A percentile compares a stretch with the other conserved stretches of the same genome.
These are phyloP conservation scores for Bothriochloa decipiens DNA, from an alignment of 176 grass and related monocot genomes.

Conservation along the genomic window DNA sequence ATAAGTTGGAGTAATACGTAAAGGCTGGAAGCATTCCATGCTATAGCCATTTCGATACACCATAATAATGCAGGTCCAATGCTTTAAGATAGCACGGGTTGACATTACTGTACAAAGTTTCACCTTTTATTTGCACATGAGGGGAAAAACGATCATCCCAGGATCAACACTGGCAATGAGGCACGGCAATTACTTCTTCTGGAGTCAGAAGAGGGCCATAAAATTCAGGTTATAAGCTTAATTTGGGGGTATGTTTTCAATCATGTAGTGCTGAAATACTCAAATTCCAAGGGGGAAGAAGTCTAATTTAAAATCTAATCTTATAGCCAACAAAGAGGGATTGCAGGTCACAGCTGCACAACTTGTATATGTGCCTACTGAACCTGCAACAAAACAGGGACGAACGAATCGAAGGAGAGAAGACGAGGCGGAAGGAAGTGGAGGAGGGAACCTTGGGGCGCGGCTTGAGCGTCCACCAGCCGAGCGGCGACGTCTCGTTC, in stretches of 20 bases:
- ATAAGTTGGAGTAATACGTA: neutral
- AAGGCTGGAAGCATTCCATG: neutral
- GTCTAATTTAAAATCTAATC: neutral
- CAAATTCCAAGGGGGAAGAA: neutral
- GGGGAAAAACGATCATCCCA: neutral
- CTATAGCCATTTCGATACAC: neutral
- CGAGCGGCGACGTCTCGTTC: slow-evolving; percentile 79
- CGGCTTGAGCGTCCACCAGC: slow-evolving; percentile 89
- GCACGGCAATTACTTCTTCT: neutral
- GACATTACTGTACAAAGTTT: neutral
- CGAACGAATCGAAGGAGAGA: neutral
- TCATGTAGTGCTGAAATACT: neutral
- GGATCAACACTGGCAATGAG: neutral
- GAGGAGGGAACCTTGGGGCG: slow-evolving; percentile 57
- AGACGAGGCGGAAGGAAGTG: neutral
- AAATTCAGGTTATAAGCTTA: neutral
- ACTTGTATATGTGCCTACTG: neutral
- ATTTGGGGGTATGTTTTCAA: neutral
- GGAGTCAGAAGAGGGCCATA: neutral
- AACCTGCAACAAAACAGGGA: neutral
- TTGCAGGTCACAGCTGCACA: neutral
- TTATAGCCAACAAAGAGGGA: neutral
- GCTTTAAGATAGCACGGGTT: neutral
- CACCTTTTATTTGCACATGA: neutral
- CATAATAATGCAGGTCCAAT: neutral